Percentiles rank a stretch among this genome's conserved stretches.
Conservation (phyloP, 768 basidiomycete genomes). For the Boletus rex-veris region DNA sequence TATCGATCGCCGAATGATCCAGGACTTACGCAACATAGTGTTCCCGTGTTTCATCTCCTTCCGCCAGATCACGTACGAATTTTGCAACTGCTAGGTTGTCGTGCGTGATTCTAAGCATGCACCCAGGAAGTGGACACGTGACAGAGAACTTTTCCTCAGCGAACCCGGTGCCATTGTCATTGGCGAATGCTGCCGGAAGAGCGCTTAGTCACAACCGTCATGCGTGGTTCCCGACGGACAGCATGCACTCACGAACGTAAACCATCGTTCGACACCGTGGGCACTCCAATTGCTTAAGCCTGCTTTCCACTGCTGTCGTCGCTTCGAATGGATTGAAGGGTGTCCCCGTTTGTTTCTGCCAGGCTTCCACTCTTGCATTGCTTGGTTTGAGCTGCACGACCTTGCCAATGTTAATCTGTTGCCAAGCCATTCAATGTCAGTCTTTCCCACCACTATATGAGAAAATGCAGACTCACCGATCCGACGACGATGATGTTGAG, state of each 20-base stretch:
- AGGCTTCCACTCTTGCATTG: slow-evolving; percentile 13
- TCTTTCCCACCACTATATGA: neutral
- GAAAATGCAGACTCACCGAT: slow-evolving; percentile 20
- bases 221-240: neutral
- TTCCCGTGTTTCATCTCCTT: slow-evolving; percentile 14
- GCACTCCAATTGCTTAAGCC: slow-evolving; percentile 30
- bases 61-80: slow-evolving; percentile 39
- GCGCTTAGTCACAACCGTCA: neutral
- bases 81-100: slow-evolving; percentile 41
- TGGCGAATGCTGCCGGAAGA: slow-evolving; percentile 38
- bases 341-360: slow-evolving; percentile 25
- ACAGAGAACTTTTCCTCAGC: slow-evolving; percentile 40
- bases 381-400: slow-evolving; percentile 14
- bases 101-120: slow-evolving; percentile 40
- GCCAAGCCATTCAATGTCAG: neutral
- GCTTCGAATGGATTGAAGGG: slow-evolving; percentile 38
- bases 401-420: slow-evolving; percentile 26
- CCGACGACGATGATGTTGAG: slow-evolving; percentile 29
- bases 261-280: slow-evolving; percentile 33
- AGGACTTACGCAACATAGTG: slow-evolving; percentile 37
- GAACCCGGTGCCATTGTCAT: slow-evolving; percentile 43
- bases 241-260: slow-evolving; percentile 31
- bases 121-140: slow-evolving; percentile 37
- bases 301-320: slow-evolving; percentile 17
- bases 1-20: neutral